Base-by-base conservation (phyloP, 2,329 filamentous ascomycete genomes). In the Amesomyces nigricolor region DNA sequence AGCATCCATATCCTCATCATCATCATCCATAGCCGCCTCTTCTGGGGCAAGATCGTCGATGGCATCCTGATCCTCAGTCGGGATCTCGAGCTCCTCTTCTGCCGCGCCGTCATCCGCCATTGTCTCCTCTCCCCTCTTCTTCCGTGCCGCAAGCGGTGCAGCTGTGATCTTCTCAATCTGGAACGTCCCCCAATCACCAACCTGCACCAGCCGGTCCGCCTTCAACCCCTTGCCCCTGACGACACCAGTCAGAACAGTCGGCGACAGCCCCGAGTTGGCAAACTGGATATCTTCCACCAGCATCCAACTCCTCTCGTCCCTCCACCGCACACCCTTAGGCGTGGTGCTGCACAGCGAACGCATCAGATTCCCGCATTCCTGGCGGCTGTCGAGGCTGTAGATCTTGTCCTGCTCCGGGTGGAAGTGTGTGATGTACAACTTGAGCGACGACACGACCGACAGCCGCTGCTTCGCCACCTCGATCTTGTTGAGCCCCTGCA, bases 241-340 rank as follows among this genome's bases (percentile, higher is more conserved):
- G 3, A 94, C 82, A 62, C 94, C 94, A 0, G 89, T 95, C 42
- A 99, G 68, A 7, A 91, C 75, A 8, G 89, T 87, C 42, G 84
- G 75, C n/a, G 81, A 78, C 1, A 78, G 75, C 10, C 78, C 78
- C 4, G 73, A 76, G 29, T 81, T 77, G 10, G 82, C 79, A 79
- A 91, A 95, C 63, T 81, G 74, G 51, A 96, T 77, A 29, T 91
- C 81, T 62, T 99, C 94, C 4, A 92, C 83, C 55, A 96, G 75
- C 86, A 99, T 89, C 89, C 94, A 99, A 65, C 91, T 95, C 63
- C 94, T 82, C 62, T 96, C 90, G 51, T 99, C 94, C 64, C 94
- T 83, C 94, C 94, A 99, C 60, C 86, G 78, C n/a, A 99, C 82
- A 0, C 94, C 94, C 74, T 95, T 97, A 10, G 94, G 92, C 43